These are phyloP conservation scores for Hypoxylon cercidicola DNA, from an alignment of 495 filamentous ascomycete species.

Conservation along the genomic window DNA sequence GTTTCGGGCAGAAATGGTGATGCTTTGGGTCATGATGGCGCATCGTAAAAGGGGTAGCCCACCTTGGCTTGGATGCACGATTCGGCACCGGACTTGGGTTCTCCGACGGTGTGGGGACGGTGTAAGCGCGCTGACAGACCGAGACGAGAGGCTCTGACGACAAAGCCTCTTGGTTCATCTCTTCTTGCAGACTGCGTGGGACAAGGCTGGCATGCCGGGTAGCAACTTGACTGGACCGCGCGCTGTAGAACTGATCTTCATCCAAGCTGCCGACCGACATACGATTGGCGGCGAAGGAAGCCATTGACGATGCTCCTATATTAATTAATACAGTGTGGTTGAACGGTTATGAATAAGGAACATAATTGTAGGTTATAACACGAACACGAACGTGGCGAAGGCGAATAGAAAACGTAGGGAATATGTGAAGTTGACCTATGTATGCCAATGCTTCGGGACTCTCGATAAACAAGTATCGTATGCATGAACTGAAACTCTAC, in stretches of 20 bases:
- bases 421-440: conserved; percentile 2
- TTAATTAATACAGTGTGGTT: conserved; percentile 6
- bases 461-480: neutral
- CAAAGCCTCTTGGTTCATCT: conserved; percentile 5
- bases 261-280: conserved; percentile 24
- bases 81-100: conserved; percentile 5
- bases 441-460: neutral
- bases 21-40: conserved; percentile 30
- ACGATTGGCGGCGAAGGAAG: conserved; percentile 14
- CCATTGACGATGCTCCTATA: conserved; percentile 17
- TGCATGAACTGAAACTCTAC: neutral
- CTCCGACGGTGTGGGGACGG: conserved; percentile 1
- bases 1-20: conserved; percentile 34
- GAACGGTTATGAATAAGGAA: conserved; percentile 4
- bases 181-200: conserved; percentile 20
- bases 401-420: conserved; percentile 2
- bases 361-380: conserved; percentile 21
- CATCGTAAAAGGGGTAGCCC: conserved; percentile 18
- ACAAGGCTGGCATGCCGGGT: conserved; percentile 30
- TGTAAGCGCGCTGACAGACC: conserved; percentile 1
- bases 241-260: conserved; percentile 34
- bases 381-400: conserved; percentile 8
- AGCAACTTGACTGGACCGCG: conserved; percentile 22
- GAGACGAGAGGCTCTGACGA: conserved; percentile 15
- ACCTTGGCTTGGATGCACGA: conserved; percentile 11